Conservation (phyloP, 371 early-diverging fungal species). For the Mortierella sp. region DNA sequence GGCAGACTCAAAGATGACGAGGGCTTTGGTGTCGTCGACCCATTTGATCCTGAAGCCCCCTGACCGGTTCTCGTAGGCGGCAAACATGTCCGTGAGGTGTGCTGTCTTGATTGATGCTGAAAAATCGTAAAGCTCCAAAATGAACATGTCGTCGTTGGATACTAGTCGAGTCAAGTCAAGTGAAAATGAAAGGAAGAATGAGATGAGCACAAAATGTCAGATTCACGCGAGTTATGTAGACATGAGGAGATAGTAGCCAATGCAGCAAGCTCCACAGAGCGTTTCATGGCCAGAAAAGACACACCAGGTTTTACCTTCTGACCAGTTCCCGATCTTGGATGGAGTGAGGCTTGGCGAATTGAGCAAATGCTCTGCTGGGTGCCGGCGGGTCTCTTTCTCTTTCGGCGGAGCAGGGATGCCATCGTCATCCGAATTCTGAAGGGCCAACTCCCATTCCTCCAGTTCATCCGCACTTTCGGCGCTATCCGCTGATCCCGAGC, state of each 20-base stretch:
- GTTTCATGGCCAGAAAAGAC: neutral
- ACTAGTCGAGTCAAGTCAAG: neutral
- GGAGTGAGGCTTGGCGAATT: constrained; percentile 5
- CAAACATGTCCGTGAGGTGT: constrained; percentile 70
- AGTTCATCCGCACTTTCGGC: constrained; percentile 32
- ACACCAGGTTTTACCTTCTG: constrained; percentile 24
- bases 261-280: neutral
- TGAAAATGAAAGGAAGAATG: neutral
- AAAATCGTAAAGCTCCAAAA: constrained; percentile 68
- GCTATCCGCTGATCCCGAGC: constrained; percentile 4
- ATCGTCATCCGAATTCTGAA: constrained; percentile 47
- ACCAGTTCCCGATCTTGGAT: constrained; percentile 34
- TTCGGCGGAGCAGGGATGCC: constrained; percentile 25
- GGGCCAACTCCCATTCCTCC: constrained; percentile 55
- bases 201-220: no score
- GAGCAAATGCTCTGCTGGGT: constrained; percentile 33
- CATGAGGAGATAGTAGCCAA: neutral
- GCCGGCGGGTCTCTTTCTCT: constrained; percentile 21
- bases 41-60: constrained; percentile 85
- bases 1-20: constrained; percentile 78
- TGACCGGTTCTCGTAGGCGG: constrained; percentile 65
- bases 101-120: constrained; percentile 68
- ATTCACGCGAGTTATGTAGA: neutral
- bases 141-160: constrained; percentile 40
- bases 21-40: constrained; percentile 80